Evolutionary conservation across 345 rosid species (phyloP).

Genomic region (Euclidium syriacum): DNA sequence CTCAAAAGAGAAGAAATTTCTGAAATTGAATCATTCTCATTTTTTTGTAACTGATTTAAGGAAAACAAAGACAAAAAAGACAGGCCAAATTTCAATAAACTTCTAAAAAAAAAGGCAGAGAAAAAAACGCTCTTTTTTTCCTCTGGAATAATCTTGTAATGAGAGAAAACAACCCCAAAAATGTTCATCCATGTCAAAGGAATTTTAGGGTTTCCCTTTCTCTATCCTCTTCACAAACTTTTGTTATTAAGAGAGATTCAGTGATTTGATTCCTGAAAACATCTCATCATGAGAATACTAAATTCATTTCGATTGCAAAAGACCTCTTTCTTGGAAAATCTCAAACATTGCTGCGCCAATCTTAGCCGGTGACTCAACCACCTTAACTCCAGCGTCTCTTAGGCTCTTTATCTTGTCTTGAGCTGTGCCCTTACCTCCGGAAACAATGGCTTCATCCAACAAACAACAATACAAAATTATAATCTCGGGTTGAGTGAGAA

Average conservation of each 20-base stretch:
- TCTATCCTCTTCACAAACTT: not conserved
- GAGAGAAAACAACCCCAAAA: not conserved
- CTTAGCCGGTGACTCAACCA: slow-evolving; percentile 94
- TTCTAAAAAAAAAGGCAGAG: not conserved
- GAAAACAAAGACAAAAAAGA: not conserved
- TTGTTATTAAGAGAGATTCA: not conserved
- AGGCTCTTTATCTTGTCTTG: slow-evolving; percentile 85
- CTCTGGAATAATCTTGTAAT: not conserved
- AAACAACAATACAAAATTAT: not conserved
- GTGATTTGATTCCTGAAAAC: not conserved
- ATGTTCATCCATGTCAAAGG: not conserved
- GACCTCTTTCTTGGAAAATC: slow-evolving; percentile 75
- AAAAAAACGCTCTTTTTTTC: not conserved
- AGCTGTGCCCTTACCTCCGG: slow-evolving; percentile 96
- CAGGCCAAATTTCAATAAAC: not conserved
- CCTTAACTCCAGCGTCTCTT: slow-evolving; percentile 83
- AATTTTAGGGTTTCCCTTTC: not conserved
- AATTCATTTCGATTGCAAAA: slow-evolving; percentile 26
- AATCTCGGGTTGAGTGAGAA: not conserved
- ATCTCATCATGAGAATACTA: not conserved
- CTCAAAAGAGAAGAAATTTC: not conserved
- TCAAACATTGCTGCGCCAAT: slow-evolving; percentile 76
- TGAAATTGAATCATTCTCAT: slow-evolving; percentile 2
- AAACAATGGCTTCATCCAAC: slow-evolving; percentile 70
- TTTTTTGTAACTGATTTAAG: not conserved